Percentiles rank a stretch among this genome's conserved stretches.
Conservation (phyloP, 2,329 filamentous ascomycete species). For the Diaporthe eres region DNA sequence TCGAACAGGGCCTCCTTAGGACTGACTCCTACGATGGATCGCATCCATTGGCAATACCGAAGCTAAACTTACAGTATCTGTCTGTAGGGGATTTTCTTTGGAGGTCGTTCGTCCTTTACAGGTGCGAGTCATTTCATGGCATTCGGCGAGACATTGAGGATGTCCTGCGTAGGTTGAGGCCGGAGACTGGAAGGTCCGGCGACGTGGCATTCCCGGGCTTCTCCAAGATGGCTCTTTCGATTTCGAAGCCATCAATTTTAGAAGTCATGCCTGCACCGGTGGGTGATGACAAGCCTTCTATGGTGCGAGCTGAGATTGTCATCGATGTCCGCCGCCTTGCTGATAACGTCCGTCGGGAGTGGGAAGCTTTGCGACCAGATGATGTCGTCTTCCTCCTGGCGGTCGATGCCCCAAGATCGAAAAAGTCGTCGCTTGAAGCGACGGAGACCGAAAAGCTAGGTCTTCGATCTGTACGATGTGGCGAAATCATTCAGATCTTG, state of each 20-base stretch:
- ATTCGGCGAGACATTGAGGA: constrained; percentile 93
- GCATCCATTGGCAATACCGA: constrained; percentile 89
- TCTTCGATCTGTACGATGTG: constrained; percentile 80
- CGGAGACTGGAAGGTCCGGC: constrained; percentile 74
- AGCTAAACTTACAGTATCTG: constrained; percentile 95
- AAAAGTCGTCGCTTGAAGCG: constrained; percentile 66
- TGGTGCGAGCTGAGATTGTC: constrained; percentile 87
- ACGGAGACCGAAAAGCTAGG: constrained; percentile 73
- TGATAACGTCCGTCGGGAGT: constrained; percentile 83
- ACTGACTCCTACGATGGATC: constrained; percentile 92
- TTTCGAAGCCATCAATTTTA: constrained; percentile 86
- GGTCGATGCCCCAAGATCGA: constrained; percentile 73
- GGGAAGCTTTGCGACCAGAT: constrained; percentile 88
- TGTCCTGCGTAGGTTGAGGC: constrained; percentile 82
- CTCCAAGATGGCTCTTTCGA: constrained; percentile 92
- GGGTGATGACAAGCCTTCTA: constrained; percentile 85
- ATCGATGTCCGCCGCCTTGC: constrained; percentile 87
- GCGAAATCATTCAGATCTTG: constrained; percentile 86
- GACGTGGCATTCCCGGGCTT: constrained; percentile 84
- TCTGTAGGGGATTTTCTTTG: constrained; percentile 97
- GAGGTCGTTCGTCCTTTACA: constrained; percentile 90
- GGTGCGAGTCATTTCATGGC: constrained; percentile 92
- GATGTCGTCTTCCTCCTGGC: constrained; percentile 92
- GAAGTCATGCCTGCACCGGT: constrained; percentile 88
- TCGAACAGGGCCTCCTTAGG: constrained; percentile 82